Percentiles rank a stretch among this genome's conserved stretches.
Conservation (phyloP, 2,329 filamentous ascomycete genomes). For the Waltergamsia citrina region DNA sequence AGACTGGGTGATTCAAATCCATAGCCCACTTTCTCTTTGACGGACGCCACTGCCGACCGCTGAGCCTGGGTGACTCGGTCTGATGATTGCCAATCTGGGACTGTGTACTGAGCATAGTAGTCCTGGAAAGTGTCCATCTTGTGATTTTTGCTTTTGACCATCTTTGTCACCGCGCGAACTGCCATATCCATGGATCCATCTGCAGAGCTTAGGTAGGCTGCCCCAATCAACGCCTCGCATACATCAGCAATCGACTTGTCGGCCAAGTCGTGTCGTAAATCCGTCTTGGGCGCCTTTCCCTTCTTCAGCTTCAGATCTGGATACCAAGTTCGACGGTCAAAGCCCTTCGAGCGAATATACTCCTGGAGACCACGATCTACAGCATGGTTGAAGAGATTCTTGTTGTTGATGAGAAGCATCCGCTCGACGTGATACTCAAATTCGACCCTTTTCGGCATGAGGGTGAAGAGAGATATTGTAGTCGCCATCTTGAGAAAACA, state of each 20-base stretch:
- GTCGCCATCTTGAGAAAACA: slow-evolving; percentile 88
- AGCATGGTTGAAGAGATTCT: slow-evolving; percentile 75
- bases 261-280: slow-evolving; percentile 54
- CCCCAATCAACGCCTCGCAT: slow-evolving; percentile 76
- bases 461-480: slow-evolving; percentile 74
- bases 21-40: slow-evolving; percentile 64
- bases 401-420: slow-evolving; percentile 87
- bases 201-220: slow-evolving; percentile 48
- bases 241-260: slow-evolving; percentile 82
- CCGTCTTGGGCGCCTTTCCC: slow-evolving; percentile 51
- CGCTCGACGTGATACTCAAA: slow-evolving; percentile 83
- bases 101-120: slow-evolving; percentile 60
- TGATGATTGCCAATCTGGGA: slow-evolving; percentile 61
- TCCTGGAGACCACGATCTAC: slow-evolving; percentile 55
- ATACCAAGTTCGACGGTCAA: slow-evolving; percentile 82
- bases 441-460: slow-evolving; percentile 69
- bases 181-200: slow-evolving; percentile 43
- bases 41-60: slow-evolving; percentile 21
- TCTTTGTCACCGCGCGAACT: slow-evolving; percentile 52
- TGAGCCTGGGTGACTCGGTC: slow-evolving; percentile 47
- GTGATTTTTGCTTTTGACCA: slow-evolving; percentile 65
- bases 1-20: slow-evolving; percentile 58
- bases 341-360: slow-evolving; percentile 74
- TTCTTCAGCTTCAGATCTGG: slow-evolving; percentile 65
- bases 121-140: slow-evolving; percentile 59